Evolutionary conservation across 208 protist genomes (phyloP).

Genomic region (Plasmodiophora brassicae): DNA sequence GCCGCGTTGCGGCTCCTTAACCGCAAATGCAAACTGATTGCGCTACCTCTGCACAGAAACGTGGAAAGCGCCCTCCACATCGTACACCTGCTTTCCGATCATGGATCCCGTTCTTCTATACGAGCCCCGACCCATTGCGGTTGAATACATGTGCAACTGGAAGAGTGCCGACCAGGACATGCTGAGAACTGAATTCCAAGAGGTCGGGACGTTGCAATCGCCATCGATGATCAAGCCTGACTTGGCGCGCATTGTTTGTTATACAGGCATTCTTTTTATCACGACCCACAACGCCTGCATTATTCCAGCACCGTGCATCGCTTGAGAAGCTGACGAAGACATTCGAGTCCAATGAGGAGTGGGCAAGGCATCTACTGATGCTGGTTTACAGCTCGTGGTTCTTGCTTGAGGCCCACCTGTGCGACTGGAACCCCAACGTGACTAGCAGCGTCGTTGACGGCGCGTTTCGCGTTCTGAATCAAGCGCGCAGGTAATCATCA

Average conservation of each 20-base stretch:
- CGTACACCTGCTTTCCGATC: background rate
- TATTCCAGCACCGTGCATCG: background rate
- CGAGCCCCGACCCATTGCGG: background rate
- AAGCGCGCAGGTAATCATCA: background rate
- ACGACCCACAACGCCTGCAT: background rate
- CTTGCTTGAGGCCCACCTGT: background rate
- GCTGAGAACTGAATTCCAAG: background rate
- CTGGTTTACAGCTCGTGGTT: conserved; percentile 14
- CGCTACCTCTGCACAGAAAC: too few species aligned
- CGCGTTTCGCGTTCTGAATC: background rate
- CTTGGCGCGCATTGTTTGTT: background rate
- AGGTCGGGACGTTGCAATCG: background rate
- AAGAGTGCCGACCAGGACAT: background rate
- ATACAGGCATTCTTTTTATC: conserved; percentile 2
- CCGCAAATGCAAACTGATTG: too few species aligned
- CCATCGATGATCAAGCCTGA: background rate
- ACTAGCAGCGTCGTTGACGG: background rate
- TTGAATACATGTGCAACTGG: background rate
- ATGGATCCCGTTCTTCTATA: background rate
- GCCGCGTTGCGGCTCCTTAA: too few species aligned
- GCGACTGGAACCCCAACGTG: background rate
- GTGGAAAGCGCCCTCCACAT: background rate
- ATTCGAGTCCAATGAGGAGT: background rate
- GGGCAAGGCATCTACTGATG: conserved; percentile 23
- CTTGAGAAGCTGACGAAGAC: background rate